phyloP scores from a whole-genome alignment of 2,329 filamentous ascomycete genomes.

The Ophiostoma sp. region DNA sequence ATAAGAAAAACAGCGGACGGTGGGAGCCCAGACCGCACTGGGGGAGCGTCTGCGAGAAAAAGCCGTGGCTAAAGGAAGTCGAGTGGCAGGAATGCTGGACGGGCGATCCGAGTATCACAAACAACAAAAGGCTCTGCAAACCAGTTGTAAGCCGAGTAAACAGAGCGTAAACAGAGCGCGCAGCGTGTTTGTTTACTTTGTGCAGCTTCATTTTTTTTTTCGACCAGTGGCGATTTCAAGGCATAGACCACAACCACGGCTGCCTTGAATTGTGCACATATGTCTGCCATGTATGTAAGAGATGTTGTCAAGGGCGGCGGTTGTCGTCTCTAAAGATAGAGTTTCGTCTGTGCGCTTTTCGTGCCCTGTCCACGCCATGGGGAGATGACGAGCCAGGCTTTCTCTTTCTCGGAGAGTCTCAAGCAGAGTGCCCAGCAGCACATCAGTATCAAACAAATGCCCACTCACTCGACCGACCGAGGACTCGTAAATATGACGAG shows the following conservation, averaged over 20 bases:
- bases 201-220: background rate
- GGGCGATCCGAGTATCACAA: background rate
- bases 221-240: background rate
- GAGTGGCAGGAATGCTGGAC: slow-evolving; percentile 7
- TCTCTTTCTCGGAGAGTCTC: background rate
- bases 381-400: background rate
- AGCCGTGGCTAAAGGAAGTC: background rate
- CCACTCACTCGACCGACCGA: background rate
- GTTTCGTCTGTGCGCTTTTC: background rate
- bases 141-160: background rate
- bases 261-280: background rate
- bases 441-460: background rate
- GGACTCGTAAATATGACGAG: background rate
- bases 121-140: background rate
- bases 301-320: background rate
- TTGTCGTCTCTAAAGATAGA: background rate
- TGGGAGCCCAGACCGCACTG: background rate
- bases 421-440: background rate
- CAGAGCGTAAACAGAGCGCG: background rate
- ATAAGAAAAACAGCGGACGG: background rate
- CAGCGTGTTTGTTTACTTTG: slow-evolving; percentile 5
- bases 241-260: background rate
- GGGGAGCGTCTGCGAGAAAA: background rate
- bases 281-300: background rate
- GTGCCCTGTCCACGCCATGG: background rate